Evolutionary conservation across 2,329 filamentous ascomycete genomes (phyloP).

Genomic region (Clonostachys rosea): DNA sequence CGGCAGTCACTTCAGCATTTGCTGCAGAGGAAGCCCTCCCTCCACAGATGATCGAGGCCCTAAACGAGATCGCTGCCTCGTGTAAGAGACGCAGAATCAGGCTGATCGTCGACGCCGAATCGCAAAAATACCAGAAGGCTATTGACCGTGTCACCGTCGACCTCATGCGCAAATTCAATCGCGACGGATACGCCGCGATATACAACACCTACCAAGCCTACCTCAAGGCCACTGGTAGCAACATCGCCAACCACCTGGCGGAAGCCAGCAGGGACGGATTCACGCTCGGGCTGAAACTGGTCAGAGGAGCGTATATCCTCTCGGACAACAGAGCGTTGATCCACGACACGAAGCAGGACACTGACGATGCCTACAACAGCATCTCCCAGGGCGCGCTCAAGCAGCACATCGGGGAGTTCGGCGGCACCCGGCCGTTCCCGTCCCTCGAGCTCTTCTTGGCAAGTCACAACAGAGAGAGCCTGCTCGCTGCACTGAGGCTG

Average conservation of each 20-base stretch:
- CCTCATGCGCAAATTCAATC: constrained; percentile 32
- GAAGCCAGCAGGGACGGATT: constrained; percentile 38
- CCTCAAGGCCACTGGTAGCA: constrained; percentile 37
- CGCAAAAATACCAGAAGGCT: constrained; percentile 34
- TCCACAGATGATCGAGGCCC: constrained; percentile 32
- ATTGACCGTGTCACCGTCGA: constrained; percentile 24
- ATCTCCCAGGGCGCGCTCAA: constrained; percentile 40
- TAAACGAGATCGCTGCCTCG: constrained; percentile 30
- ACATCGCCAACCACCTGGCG: constrained; percentile 37
- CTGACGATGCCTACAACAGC: constrained; percentile 45
- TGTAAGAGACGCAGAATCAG: constrained; percentile 30
- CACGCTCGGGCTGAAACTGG: constrained; percentile 51
- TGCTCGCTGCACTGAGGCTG: constrained; percentile 34
- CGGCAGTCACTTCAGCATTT: constrained; percentile 28
- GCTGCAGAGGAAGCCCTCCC: constrained; percentile 24
- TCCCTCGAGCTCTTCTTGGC: constrained; percentile 43
- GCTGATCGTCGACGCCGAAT: constrained; percentile 41
- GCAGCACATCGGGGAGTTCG: constrained; percentile 33
- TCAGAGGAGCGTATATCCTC: constrained; percentile 50
- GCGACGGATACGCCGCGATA: constrained; percentile 19
- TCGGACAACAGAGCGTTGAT: constrained; percentile 44
- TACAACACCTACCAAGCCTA: constrained; percentile 55
- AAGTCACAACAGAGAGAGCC: constrained; percentile 42
- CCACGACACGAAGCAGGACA: constrained; percentile 46
- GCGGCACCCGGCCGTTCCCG: constrained; percentile 32